Evolutionary conservation across 495 filamentous ascomycete genomes (phyloP).

Genomic region (Aspergillus sclerotioniger): DNA sequence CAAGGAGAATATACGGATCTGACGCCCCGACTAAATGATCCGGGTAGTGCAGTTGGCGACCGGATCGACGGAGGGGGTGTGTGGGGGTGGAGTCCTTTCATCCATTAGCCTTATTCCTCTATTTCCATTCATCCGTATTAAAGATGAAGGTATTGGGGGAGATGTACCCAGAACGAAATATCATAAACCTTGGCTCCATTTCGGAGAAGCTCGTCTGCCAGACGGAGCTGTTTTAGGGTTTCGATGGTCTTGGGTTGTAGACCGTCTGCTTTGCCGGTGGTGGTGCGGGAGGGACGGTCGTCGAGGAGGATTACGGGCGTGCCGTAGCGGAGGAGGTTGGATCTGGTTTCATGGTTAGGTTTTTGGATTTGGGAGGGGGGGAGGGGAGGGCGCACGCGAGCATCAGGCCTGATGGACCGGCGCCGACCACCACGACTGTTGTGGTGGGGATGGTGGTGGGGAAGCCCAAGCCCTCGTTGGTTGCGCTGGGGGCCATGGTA

Average conservation of each 20-base stretch:
- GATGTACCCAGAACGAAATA: constrained; percentile 66
- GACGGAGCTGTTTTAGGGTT: constrained; percentile 65
- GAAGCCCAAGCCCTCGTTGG: constrained; percentile 27
- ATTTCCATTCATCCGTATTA: too few relatives aligned
- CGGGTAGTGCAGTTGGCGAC: constrained; percentile 70
- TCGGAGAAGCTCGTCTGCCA: constrained; percentile 61
- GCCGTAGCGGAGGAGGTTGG: constrained; percentile 64
- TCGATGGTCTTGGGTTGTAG: constrained; percentile 78
- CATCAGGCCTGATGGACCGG: constrained; percentile 70
- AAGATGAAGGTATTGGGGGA: too few relatives aligned
- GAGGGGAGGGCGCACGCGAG: constrained; percentile 50
- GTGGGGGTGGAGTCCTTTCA: constrained; percentile 53
- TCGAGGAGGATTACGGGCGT: constrained; percentile 70
- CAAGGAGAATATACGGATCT: constrained; percentile 69
- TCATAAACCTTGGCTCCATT: constrained; percentile 66
- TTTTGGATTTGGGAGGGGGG: neutral
- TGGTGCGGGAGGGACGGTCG: constrained; percentile 64
- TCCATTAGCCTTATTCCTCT: neutral
- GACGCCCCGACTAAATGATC: constrained; percentile 65
- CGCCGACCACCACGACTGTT: constrained; percentile 66
- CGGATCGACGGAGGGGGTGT: constrained; percentile 56
- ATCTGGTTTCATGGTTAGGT: constrained; percentile 31
- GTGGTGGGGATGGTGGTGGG: constrained; percentile 21
- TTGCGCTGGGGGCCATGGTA: constrained; percentile 32
- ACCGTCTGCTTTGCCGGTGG: constrained; percentile 74